Evolutionary conservation across 441 rosid genomes (phyloP).

Genomic region (Macaranga tanarius): DNA sequence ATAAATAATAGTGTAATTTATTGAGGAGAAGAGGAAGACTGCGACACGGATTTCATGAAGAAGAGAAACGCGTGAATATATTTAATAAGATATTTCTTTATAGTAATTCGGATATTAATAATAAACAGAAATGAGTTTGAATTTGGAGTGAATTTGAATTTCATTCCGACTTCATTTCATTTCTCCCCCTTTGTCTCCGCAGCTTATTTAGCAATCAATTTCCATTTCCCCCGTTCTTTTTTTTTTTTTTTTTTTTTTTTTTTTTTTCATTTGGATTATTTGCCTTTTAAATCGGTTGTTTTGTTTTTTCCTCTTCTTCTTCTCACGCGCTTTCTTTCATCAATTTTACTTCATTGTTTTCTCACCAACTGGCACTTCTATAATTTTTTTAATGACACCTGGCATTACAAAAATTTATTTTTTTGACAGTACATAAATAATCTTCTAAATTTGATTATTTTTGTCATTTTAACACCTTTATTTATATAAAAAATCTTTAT

Average conservation of each 20-base stretch:
- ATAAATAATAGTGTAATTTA: too few species aligned
- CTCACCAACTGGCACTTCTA: too few species aligned
- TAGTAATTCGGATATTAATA: not conserved
- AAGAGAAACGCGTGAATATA: conserved; percentile 60
- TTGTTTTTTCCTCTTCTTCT: not conserved
- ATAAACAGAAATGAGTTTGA: conserved; percentile 19
- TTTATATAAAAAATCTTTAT: too few species aligned
- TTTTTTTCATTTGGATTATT: not conserved
- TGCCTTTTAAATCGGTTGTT: not conserved
- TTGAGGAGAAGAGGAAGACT: conserved; percentile 29
- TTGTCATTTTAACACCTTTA: too few species aligned
- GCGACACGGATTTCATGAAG: conserved; percentile 73
- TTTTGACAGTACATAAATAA: too few species aligned
- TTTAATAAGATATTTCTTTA: not conserved
- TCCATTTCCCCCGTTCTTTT: too few species aligned
- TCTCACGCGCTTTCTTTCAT: conserved; percentile 8
- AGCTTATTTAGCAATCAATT: conserved; percentile 44
- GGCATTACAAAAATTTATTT: too few species aligned
- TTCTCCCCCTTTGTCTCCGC: conserved; percentile 45
- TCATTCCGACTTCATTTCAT: conserved; percentile 84
- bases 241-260: too few species aligned
- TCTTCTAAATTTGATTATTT: too few species aligned
- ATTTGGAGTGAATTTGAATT: conserved; percentile 53
- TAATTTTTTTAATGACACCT: not conserved
- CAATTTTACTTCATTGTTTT: too few species aligned